Conservation (phyloP, 345 rosid genomes). For the Eucalyptus coolabah region DNA sequence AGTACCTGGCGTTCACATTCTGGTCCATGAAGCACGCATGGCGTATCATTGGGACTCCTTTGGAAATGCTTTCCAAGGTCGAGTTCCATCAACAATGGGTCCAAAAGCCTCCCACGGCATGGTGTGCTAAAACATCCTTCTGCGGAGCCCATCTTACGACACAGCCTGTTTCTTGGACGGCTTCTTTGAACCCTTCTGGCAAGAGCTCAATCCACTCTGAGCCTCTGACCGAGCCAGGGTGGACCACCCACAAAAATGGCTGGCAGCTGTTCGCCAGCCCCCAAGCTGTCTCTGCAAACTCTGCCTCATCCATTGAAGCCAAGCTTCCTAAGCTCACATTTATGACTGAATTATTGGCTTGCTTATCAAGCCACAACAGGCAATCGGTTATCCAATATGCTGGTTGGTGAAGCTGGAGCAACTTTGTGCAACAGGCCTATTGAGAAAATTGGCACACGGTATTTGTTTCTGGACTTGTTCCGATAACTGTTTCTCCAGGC, state of each 20-base stretch:
- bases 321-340: neutral
- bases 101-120: neutral
- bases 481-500: neutral
- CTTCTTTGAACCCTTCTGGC: neutral
- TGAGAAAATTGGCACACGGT: neutral
- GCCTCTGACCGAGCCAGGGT: neutral
- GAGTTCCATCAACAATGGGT: neutral
- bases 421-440: neutral
- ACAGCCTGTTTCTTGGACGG: neutral
- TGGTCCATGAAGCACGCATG: neutral
- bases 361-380: neutral
- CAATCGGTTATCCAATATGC: neutral
- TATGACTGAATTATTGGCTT: neutral
- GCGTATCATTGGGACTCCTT: neutral
- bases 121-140: neutral
- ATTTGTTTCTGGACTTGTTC: neutral
- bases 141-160: neutral
- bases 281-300: neutral
- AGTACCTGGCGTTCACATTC: neutral
- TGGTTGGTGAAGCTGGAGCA: neutral
- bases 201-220: neutral
- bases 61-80: neutral
- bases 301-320: neutral
- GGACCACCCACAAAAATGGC: neutral
- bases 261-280: neutral